These are phyloP conservation scores for Anisogramma anomala DNA, from an alignment of 2,329 filamentous ascomycete genomes.

Conservation along the genomic window DNA sequence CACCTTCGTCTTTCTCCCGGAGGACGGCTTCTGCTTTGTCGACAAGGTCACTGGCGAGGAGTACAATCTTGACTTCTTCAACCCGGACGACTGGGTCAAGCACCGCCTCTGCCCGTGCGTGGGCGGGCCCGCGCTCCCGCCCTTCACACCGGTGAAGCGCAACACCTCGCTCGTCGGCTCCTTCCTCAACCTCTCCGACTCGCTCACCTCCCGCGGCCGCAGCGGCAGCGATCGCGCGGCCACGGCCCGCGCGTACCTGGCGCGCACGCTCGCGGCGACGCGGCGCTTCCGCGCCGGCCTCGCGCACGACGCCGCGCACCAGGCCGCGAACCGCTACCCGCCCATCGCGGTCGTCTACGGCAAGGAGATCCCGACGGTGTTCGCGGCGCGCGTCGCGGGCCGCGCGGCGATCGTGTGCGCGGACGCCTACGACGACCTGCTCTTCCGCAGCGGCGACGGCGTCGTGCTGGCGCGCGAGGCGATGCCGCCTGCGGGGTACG, in stretches of 20 bases:
- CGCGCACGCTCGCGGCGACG: constrained; percentile 59
- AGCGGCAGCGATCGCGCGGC: constrained; percentile 27
- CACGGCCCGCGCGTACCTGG: constrained; percentile 49
- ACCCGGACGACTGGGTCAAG: constrained; percentile 67
- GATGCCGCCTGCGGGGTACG: constrained; percentile 74
- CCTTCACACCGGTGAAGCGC: constrained; percentile 28
- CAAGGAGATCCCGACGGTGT: constrained; percentile 76
- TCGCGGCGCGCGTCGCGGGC: constrained; percentile 62
- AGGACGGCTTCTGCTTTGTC: constrained; percentile 79
- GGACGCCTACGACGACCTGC: constrained; percentile 75
- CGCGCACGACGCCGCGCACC: constrained; percentile 46
- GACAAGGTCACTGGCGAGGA: constrained; percentile 70
- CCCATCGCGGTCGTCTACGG: constrained; percentile 76
- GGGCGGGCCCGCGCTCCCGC: constrained; percentile 48
- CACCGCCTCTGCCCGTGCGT: constrained; percentile 71
- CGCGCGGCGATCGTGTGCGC: constrained; percentile 62
- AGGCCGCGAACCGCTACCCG: constrained; percentile 62
- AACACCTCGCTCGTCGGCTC: constrained; percentile 31
- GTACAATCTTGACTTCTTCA: constrained; percentile 76
- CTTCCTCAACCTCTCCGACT: constrained; percentile 34
- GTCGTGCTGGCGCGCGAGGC: constrained; percentile 78
- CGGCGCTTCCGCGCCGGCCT: constrained; percentile 68
- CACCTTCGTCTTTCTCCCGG: constrained; percentile 72
- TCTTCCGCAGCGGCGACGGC: constrained; percentile 79
- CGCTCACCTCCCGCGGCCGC: constrained; percentile 30